Conservation (phyloP, 176 grass and related monocot genomes). For the Musa schizocarpa region DNA sequence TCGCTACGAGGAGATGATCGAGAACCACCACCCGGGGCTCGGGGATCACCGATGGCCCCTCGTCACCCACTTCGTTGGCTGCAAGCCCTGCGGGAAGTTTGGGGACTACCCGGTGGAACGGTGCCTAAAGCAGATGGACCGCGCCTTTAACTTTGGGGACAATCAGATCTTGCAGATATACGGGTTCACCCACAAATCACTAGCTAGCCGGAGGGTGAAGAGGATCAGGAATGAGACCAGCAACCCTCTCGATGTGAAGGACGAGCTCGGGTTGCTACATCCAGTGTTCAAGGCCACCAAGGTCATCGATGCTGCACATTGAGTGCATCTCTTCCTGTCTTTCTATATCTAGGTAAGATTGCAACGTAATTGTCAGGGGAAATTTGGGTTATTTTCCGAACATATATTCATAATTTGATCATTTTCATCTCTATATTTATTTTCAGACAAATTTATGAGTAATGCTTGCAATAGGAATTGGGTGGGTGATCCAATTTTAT, state of each 20-base stretch:
- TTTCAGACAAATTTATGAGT: background rate
- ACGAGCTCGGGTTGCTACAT: conserved; percentile 80
- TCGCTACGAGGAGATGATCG: conserved; percentile 94
- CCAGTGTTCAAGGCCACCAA: conserved; percentile 72
- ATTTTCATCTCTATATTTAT: background rate
- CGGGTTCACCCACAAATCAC: conserved; percentile 77
- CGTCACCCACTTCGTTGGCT: conserved; percentile 93
- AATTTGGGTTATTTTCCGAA: background rate
- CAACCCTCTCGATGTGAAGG: conserved; percentile 57
- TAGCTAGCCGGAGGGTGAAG: conserved; percentile 74
- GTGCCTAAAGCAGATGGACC: conserved; percentile 98
- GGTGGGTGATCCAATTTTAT: background rate
- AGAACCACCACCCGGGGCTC: conserved; percentile 84
- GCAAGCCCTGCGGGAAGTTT: conserved; percentile 94
- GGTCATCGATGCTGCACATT: conserved; percentile 17
- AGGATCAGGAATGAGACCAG: conserved; percentile 90
- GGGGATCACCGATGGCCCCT: conserved; percentile 93
- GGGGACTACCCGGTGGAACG: conserved; percentile 86
- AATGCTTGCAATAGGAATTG: background rate
- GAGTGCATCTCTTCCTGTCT: background rate
- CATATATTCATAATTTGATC: background rate
- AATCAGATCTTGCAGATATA: conserved; percentile 97
- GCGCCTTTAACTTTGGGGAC: conserved; percentile 92
- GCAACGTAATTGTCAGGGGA: background rate
- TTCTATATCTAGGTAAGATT: conserved; percentile 5